Conservation (phyloP, 768 basidiomycete species). For the Kwoniella newhampshirensis region DNA sequence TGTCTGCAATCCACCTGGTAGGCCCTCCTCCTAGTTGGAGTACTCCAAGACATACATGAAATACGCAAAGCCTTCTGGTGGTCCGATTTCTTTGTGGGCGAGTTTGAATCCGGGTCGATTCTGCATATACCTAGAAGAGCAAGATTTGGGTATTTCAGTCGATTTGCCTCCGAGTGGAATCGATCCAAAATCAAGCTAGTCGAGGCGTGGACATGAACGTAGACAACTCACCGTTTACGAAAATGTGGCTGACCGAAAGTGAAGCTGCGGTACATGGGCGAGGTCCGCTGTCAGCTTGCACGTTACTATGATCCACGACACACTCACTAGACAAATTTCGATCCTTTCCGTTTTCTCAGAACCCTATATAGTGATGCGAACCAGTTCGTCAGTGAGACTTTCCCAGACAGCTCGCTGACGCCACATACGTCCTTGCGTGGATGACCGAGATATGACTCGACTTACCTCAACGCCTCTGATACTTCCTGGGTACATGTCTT, state of each 20-base stretch:
- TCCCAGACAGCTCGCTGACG: background rate
- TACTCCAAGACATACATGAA: conserved; percentile 49
- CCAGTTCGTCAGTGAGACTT: background rate
- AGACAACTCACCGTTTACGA: conserved; percentile 42
- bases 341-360: conserved; percentile 37
- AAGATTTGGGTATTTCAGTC: too few relatives aligned
- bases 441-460: too few relatives aligned
- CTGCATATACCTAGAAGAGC: conserved; percentile 45
- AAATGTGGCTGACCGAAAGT: conserved; percentile 55
- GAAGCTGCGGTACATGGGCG: conserved; percentile 26
- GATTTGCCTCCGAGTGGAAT: too few relatives aligned
- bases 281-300: too few relatives aligned
- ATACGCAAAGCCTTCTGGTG: conserved; percentile 51
- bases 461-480: conserved; percentile 46
- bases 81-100: conserved; percentile 45
- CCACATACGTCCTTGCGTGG: too few relatives aligned
- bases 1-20: too few relatives aligned
- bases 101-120: conserved; percentile 37
- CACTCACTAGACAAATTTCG: conserved; percentile 52
- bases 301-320: background rate
- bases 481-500: conserved; percentile 48
- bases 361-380: conserved; percentile 30
- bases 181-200: too few relatives aligned
- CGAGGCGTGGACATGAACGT: too few relatives aligned
- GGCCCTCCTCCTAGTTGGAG: conserved; percentile 3